Base-by-base conservation (phyloP, 176 grass and related monocot genomes). In the Triticum urartu region DNA sequence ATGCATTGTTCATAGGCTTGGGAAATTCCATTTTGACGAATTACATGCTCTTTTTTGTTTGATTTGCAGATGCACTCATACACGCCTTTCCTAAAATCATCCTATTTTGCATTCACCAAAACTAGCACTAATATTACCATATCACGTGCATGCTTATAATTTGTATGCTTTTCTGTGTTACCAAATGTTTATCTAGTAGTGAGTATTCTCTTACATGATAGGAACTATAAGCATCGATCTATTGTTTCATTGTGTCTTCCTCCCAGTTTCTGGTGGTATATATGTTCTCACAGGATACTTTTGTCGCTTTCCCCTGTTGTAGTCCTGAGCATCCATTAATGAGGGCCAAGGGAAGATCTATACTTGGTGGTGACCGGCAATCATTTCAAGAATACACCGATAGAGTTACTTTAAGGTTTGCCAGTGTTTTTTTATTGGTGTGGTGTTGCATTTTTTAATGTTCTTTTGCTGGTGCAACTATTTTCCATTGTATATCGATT, bases 281-380 rank as follows among this genome's bases (percentile, higher is more conserved):
- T 8, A 14, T 77, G 24, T 65, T 83, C 45, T 87, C 76, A 87
- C 52, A 0, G 18, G 54, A 71, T 70, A 65, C 21, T 24, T 67
- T 35, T 56, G 66, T 90, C 80, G 22, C 22, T 63, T 79, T 91
- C 88, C 84, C 64, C 25, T 85, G 33, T 11, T 93, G 80, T 87
- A 99, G 97, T 86, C 97, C 92, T 22, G 97, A 99, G 87, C 88
- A 96, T 91, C 90, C 90, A 69, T 82, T 96, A 86, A 85, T 86
- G 84, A 94, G 85, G 90, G 91, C 94, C 83, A 92, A 56, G 24
- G 97, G 89, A 86, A 89, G 94, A 87, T 99, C 97, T 20, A 94
- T 94, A 85, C 97, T 99, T 94, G 90, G 97, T 85, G 93, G 89
- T 76, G 93, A 95, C 50, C 91, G 87, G 38, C 89, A 93, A 79